Evolutionary conservation across 73 alveolate species (phyloP).

Genomic region (Paramecium pentaurelia): DNA sequence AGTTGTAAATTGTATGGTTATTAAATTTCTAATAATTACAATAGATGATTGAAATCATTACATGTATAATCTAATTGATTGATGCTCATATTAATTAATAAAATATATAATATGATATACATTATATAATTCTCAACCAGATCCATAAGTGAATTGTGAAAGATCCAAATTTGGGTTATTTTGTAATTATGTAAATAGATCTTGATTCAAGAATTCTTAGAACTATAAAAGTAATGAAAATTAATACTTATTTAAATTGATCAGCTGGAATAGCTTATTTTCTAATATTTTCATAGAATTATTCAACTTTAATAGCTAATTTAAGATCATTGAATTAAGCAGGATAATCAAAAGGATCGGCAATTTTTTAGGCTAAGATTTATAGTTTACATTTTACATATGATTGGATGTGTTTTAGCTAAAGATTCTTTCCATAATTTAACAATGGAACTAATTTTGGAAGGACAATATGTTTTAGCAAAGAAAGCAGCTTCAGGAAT

Average conservation of each 20-base stretch:
- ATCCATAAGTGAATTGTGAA: neutral
- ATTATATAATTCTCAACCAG: neutral
- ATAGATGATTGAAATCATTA: neutral
- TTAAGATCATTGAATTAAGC: conserved; percentile 49
- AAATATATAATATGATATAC: neutral
- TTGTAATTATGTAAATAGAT: neutral
- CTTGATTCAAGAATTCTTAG: neutral
- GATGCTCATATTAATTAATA: neutral
- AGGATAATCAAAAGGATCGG: conserved; percentile 64
- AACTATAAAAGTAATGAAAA: neutral
- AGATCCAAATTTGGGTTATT: neutral
- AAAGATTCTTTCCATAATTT: conserved; percentile 82
- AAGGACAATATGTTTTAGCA: conserved; percentile 93
- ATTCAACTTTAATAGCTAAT: conserved; percentile 58
- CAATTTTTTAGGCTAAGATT: conserved; percentile 41
- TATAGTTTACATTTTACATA: neutral
- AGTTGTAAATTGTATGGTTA: neutral
- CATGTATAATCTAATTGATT: neutral
- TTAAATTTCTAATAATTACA: neutral
- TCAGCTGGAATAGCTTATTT: neutral
- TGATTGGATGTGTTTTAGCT: conserved; percentile 58
- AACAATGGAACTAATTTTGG: conserved; percentile 72
- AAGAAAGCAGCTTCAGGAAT: conserved; percentile 95
- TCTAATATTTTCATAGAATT: conserved; percentile 1
- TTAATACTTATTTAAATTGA: neutral